Evolutionary conservation across 352 stramenopile species (phyloP), one percentile per base, ranked within the genome.

Genomic region (Globisporangium heterothallicum): DNA sequence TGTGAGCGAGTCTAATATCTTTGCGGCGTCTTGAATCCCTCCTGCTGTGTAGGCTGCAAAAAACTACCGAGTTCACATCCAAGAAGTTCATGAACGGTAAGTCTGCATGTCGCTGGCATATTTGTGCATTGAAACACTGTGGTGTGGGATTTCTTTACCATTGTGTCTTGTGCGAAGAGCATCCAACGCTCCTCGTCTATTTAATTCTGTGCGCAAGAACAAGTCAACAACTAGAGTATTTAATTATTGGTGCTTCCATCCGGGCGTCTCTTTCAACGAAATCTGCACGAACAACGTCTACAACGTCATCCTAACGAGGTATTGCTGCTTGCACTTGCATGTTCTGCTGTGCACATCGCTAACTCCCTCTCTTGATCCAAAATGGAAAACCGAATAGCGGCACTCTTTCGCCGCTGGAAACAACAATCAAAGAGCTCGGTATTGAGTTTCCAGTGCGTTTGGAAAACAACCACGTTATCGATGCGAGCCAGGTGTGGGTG

Each of bases 181-280:
- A 30, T 52, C 62, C 26, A 81, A 78, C 50, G 19, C 60, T 24
- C 66, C 68, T 27, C 70, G 73, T 5, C 45, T 72, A 2, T 87
- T 88, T 42, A 83, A 83, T 41, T 55, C 59, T 26, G 54, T 57
- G 34, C 64, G 75, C 32, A 81, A 72, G 44, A 77, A 70, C 48
- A 81, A 86, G n/a, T 43, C 55, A 2, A 83, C 65, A 21, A 85
- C 74, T 7, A 68, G 92, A 34, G 95, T 96, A 16, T 89, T 99
- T 46, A 97, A 96, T 59, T 99, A 98, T 69, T 99, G 97, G 96
- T 99, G 97, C 60, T 98, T 99, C 62, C 92, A 97, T 49, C 96
- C 97, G 9, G 89, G 92, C 8, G 78, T 99, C 1, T 95, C 96
- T 0, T 98, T 99, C 63, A 69, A 93, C 61, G 94, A 99, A 63